Evolutionary conservation across 179 eudicot genomes (phyloP).

Genomic region (Nepenthes alata): DNA sequence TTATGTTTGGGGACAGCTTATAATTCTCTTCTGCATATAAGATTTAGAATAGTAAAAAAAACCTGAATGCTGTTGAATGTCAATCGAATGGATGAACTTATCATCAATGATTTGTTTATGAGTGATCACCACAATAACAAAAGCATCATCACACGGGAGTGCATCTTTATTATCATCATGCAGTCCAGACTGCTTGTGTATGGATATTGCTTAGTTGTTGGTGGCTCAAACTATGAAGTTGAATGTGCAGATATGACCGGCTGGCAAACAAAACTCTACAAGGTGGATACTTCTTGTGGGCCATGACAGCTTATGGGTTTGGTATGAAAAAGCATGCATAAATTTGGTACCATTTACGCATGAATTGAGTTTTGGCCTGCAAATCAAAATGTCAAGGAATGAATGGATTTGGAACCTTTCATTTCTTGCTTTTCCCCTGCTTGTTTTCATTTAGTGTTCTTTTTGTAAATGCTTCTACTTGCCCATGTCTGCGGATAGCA

Average conservation of each 20-base stretch:
- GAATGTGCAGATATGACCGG: constrained; percentile 82
- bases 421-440: background rate
- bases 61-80: no score
- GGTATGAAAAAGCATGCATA: constrained; percentile 24
- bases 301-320: constrained; percentile 83
- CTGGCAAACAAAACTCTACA: constrained; percentile 63
- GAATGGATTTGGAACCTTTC: background rate
- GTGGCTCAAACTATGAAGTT: background rate
- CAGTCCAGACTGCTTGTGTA: background rate
- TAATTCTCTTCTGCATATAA: no score
- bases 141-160: no score
- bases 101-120: no score
- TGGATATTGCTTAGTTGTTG: background rate
- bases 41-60: no score
- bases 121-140: no score
- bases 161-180: background rate
- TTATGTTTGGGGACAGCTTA: no score
- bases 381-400: background rate
- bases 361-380: background rate
- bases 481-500: no score
- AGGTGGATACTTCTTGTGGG: constrained; percentile 84
- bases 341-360: background rate
- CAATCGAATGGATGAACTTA: no score
- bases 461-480: no score
- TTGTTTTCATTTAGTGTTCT: no score